These are phyloP conservation scores for Pseudogymnoascus sp. DNA, from an alignment of 2,329 filamentous ascomycete species.

Conservation along the genomic window DNA sequence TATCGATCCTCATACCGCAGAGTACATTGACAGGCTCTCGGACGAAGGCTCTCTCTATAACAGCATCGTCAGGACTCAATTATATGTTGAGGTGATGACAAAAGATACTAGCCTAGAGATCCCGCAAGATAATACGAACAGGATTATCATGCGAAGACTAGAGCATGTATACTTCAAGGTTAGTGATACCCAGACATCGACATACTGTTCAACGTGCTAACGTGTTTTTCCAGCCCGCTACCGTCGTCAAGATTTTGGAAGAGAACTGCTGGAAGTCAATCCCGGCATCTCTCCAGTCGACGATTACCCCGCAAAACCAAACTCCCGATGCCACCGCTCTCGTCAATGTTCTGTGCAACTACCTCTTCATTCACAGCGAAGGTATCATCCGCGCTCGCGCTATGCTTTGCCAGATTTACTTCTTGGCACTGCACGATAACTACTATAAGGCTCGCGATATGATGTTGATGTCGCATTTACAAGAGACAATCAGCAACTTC, in stretches of 20 bases:
- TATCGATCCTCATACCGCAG: slow-evolving; percentile 96
- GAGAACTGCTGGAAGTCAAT: slow-evolving; percentile 86
- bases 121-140: slow-evolving; percentile 81
- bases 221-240: slow-evolving; percentile 52
- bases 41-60: slow-evolving; percentile 89
- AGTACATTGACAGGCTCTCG: slow-evolving; percentile 91
- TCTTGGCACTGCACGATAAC: slow-evolving; percentile 91
- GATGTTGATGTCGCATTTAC: slow-evolving; percentile 99
- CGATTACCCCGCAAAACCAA: slow-evolving; percentile 66
- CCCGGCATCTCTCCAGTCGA: slow-evolving; percentile 60
- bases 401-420: slow-evolving; percentile 98
- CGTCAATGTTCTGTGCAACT: slow-evolving; percentile 83
- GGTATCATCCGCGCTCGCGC: slow-evolving; percentile 92
- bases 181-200: slow-evolving; percentile 22
- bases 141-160: slow-evolving; percentile 83
- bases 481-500: slow-evolving; percentile 94
- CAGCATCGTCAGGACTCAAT: slow-evolving; percentile 75
- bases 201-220: slow-evolving; percentile 20
- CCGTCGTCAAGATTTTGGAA: slow-evolving; percentile 88
- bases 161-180: slow-evolving; percentile 99
- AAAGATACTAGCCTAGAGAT: slow-evolving; percentile 62
- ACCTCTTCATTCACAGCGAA: slow-evolving; percentile 89
- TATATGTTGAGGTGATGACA: slow-evolving; percentile 79
- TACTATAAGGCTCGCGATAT: slow-evolving; percentile 98
- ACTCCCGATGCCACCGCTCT: slow-evolving; percentile 63